These are phyloP conservation scores for Grigorovia yakushimaensis DNA, from an alignment of 805 yeast genomes.

Conservation along the genomic window DNA sequence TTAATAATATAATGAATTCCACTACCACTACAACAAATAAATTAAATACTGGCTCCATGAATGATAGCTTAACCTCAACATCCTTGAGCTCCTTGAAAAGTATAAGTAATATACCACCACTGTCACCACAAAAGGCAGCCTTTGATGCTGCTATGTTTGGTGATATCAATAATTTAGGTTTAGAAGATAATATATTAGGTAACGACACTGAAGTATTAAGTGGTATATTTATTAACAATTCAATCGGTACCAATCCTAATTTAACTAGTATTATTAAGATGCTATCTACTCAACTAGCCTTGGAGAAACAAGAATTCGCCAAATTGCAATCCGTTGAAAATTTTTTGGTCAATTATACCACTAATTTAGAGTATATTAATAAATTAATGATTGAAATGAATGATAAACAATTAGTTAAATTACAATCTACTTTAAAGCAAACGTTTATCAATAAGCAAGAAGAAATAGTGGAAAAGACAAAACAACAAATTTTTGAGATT, in stretches of 20 bases:
- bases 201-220: constrained; percentile 38
- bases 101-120: constrained; percentile 4
- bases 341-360: constrained; percentile 43
- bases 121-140: constrained; percentile 25
- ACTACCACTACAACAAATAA: not conserved
- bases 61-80: no score
- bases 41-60: not conserved
- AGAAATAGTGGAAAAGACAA: constrained; percentile 12
- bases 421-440: constrained; percentile 23
- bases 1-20: constrained; percentile 15
- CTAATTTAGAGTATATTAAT: constrained; percentile 23
- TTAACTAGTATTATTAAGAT: constrained; percentile 47
- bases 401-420: constrained; percentile 21
- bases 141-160: constrained; percentile 57
- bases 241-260: constrained; percentile 46
- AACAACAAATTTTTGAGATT: constrained; percentile 12
- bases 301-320: constrained; percentile 50
- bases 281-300: constrained; percentile 44
- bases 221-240: constrained; percentile 51
- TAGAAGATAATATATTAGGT: constrained; percentile 45
- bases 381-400: constrained; percentile 26
- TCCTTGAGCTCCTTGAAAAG: not conserved
- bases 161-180: constrained; percentile 37
- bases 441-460: constrained; percentile 22
- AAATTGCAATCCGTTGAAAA: constrained; percentile 44